Conservation (phyloP, 2,329 filamentous ascomycete species). For the Pleoardoris graminearum region DNA sequence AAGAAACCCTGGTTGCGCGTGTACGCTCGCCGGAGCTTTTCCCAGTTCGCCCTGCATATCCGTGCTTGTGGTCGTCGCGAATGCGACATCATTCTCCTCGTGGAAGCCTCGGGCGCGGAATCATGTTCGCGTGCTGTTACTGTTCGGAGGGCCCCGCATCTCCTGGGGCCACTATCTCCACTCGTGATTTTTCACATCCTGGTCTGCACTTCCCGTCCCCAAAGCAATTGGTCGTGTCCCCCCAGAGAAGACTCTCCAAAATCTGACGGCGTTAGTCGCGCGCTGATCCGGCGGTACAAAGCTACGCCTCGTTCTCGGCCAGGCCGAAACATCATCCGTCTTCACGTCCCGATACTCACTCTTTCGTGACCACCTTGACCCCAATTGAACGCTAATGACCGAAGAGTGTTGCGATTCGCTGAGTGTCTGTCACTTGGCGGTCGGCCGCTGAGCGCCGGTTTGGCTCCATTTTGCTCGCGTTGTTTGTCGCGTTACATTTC, state of each 20-base stretch:
- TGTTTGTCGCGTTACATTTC: slow-evolving; percentile 29
- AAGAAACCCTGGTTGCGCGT: not conserved
- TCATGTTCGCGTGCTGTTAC: no score
- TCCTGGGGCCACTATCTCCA: no score
- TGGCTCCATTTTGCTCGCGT: slow-evolving; percentile 25
- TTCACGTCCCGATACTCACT: slow-evolving; percentile 22
- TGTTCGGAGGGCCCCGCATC: no score
- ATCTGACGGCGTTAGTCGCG: no score
- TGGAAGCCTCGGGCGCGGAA: no score
- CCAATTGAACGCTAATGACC: slow-evolving; percentile 29
- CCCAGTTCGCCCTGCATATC: slow-evolving; percentile 1
- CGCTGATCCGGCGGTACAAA: not conserved
- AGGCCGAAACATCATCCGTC: slow-evolving; percentile 15
- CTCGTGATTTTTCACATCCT: no score
- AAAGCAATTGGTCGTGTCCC: no score
- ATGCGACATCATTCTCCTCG: no score
- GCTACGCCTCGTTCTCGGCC: not conserved
- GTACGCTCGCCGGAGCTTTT: slow-evolving; percentile 1
- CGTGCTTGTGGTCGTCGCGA: not conserved
- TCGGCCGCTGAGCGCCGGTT: slow-evolving; percentile 26
- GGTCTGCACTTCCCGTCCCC: no score
- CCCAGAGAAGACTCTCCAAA: no score
- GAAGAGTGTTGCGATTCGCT: slow-evolving; percentile 10
- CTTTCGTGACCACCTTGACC: slow-evolving; percentile 38
- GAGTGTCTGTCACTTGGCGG: slow-evolving; percentile 31